Evolutionary conservation across 257 asterid genomes (phyloP), one percentile per base, ranked within the genome.

Genomic region (Solanum arcanum): DNA sequence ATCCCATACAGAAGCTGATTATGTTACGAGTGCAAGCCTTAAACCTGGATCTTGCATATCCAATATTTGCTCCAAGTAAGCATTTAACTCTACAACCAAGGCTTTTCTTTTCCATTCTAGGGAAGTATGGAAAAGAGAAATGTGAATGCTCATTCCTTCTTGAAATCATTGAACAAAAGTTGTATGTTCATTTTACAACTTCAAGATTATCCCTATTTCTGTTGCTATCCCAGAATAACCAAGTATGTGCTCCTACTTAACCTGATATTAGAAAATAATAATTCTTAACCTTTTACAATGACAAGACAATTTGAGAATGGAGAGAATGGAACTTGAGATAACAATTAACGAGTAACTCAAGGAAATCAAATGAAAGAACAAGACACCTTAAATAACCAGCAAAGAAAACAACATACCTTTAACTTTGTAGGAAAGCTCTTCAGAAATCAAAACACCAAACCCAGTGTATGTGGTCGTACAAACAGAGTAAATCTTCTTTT

Each of bases 401-500:
- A 87, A 75, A 82, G 44, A 78, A 76, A 52, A 84, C 59, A 27
- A 18, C 31, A 35, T 92, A 95, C 99, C 98, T 96, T 96, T 94
- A 80, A 95, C 92, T 94, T 97, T 94, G 92, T 91, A 92, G 4
- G 98, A 95, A 49, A 93, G 94, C 92, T 97, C 99, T 89, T 97
- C 98, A 3, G 98, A 91, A 69, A 97, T 94, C 90, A 95, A 86
- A 85, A 95, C 98, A 80, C 98, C 98, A 87, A 97, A 97, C 29
- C 98, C 98, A 37, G 98, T 94, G 73, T 95, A 95, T 0, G 98
- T 94, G 14, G 96, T 86, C 2, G 99, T 94, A 86, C 94, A 95
- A 89, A 97, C 98, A 64, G 98, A 94, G 83, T 97, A 97, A 66
- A 95, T 97, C 94, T 95, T 97, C 90, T 94, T 94, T 92, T 91